Base-by-base conservation (phyloP, 371 early-diverging fungal species). In the Thermomucor indicae-seudaticae region DNA sequence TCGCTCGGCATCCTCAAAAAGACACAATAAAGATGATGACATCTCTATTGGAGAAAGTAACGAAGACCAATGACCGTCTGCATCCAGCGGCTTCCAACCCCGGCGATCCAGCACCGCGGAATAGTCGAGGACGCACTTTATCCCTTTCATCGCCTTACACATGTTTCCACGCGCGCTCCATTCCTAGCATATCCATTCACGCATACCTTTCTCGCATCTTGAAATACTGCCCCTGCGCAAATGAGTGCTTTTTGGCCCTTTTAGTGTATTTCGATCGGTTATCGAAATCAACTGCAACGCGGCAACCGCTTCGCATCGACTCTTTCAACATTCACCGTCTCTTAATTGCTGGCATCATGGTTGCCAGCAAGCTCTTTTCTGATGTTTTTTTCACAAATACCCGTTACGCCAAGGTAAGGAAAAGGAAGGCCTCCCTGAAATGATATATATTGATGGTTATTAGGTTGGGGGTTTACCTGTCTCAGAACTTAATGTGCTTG, bases 371-470 rank as follows among this genome's bases (percentile, higher is more conserved):
- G 64, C 85, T 89, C 51, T 86, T 86, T 51, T 87, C 87, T 0
- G 96, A 95, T 59, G 83, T 93, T 35, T 95, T 95, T 51, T 95
- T 84, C 62, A 92, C 94, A 25, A 95, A 94, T 55, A 84, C 91
- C 24, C 78, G 93, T 25, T 91, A 91, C 58, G 89, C 92, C 43
- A 91, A 87, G 79, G 84, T 83, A 75, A 51, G 51, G 34, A n/a
- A 40, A 35, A 57, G 12, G 17, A 30, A 24, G 6, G 16, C n/a
- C 22, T 50, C 19, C 6, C n/a, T 34, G 34, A 23, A 8, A 37
- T 12, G 37, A 29, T 10, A 10, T 39, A 28, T 51, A 38, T 35
- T 49, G 2, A 29, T 14, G 11, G 42, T 25, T 19, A 53, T 31
- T 68, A 87, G 87, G 96, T 97, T 25, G 97, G 97, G 42, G 97